phyloP scores from a whole-genome alignment of 805 yeast genomes.

The Yarrowia yakushimensis region DNA sequence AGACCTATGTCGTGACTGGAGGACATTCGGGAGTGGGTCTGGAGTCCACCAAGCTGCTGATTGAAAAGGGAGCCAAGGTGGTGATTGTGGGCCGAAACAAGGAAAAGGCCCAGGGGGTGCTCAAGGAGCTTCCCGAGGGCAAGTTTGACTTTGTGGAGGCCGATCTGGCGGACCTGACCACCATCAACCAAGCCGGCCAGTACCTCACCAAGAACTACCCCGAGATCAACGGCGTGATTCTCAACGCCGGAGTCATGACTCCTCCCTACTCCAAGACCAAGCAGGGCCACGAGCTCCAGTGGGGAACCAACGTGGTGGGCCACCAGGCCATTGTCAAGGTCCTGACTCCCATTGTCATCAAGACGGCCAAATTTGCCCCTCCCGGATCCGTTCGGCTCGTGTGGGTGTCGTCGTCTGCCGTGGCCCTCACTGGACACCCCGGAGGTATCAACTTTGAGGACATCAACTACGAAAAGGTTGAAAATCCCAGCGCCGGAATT shows the following conservation, averaged over 20 bases:
- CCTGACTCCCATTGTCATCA: conserved; percentile 41
- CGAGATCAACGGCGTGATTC: conserved; percentile 40
- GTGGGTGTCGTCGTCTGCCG: conserved; percentile 46
- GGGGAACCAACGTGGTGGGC: conserved; percentile 49
- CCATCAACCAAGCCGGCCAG: conserved; percentile 42
- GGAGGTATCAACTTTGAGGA: conserved; percentile 41
- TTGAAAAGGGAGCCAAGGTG: conserved; percentile 39
- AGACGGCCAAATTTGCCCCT: conserved; percentile 36
- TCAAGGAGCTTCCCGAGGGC: conserved; percentile 33
- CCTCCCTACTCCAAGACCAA: conserved; percentile 40
- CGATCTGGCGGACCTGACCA: conserved; percentile 41
- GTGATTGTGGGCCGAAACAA: conserved; percentile 41
- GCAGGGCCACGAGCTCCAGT: conserved; percentile 47
- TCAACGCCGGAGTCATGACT: conserved; percentile 47
- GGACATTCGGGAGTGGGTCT: conserved; percentile 40
- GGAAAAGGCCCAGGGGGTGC: conserved; percentile 37
- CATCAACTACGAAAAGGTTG: conserved; percentile 33
- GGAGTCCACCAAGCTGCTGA: conserved; percentile 38
- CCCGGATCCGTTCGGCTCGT: conserved; percentile 42
- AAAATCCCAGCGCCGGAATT: conserved; percentile 25
- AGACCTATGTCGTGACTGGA: conserved; percentile 40
- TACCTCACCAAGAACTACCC: conserved; percentile 34
- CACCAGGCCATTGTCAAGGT: conserved; percentile 45
- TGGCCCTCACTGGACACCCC: conserved; percentile 34
- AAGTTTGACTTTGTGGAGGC: conserved; percentile 32